phyloP scores from a whole-genome alignment of 2,329 filamentous ascomycete species.

The Aspergillus jensenii region DNA sequence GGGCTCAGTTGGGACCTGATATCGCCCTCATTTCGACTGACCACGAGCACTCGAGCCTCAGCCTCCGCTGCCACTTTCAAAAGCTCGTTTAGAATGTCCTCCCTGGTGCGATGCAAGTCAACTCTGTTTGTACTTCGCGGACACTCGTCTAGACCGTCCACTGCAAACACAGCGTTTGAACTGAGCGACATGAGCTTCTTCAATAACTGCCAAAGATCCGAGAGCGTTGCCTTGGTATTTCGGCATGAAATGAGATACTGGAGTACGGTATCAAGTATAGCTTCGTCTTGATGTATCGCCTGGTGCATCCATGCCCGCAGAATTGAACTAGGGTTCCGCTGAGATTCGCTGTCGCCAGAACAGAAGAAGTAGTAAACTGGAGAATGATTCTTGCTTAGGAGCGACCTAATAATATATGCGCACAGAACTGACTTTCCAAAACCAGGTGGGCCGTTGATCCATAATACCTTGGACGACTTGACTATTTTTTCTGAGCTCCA shows the following conservation, averaged over 20 bases:
- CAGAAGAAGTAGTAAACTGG: background rate
- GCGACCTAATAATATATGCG: background rate
- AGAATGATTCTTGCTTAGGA: background rate
- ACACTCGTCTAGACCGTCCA: slow-evolving; percentile 2
- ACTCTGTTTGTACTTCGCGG: background rate
- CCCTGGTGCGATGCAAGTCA: background rate
- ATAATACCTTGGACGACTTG: background rate
- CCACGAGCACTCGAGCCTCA: background rate
- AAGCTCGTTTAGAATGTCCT: background rate
- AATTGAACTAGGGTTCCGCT: background rate
- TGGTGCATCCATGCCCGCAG: background rate
- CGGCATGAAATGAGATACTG: background rate
- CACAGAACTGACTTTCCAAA: slow-evolving; percentile 4
- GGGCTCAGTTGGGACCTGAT: background rate
- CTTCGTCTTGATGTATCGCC: background rate
- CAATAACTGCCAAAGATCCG: background rate
- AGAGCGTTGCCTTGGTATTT: background rate
- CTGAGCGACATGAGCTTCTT: background rate
- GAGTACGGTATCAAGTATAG: background rate
- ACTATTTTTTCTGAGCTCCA: background rate
- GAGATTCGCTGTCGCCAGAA: background rate
- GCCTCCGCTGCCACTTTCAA: background rate
- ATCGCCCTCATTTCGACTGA: background rate
- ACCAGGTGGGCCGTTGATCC: background rate
- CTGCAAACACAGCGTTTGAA: background rate